These are phyloP conservation scores for Diaporthe humulicola DNA, from an alignment of 2,329 filamentous ascomycete genomes.

Conservation along the genomic window DNA sequence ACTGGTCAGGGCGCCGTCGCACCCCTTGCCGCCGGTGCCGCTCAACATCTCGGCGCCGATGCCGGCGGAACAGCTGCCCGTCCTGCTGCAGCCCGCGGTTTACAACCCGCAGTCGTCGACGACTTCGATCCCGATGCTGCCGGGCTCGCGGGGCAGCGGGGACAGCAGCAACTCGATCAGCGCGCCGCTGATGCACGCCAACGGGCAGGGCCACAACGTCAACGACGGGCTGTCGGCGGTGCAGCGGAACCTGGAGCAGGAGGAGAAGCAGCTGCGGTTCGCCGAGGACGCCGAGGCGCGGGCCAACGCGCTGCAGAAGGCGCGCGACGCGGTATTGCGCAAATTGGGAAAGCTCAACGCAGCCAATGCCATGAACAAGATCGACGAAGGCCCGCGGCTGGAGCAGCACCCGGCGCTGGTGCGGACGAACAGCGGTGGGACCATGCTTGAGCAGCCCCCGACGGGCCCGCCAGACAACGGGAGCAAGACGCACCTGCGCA, in stretches of 20 bases:
- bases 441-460: slow-evolving; percentile 10
- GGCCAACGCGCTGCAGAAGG: slow-evolving; percentile 67
- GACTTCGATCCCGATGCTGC: slow-evolving; percentile 39
- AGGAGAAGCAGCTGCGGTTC: slow-evolving; percentile 67
- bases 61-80: slow-evolving; percentile 61
- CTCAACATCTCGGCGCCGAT: slow-evolving; percentile 64
- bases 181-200: slow-evolving; percentile 8
- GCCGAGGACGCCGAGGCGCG: slow-evolving; percentile 70
- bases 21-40: slow-evolving; percentile 38
- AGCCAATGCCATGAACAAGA: slow-evolving; percentile 27
- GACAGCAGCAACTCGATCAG: slow-evolving; percentile 26
- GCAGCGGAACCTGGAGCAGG: slow-evolving; percentile 69
- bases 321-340: slow-evolving; percentile 71
- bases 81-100: slow-evolving; percentile 68
- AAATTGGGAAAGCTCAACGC: slow-evolving; percentile 63
- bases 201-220: slow-evolving; percentile 42
- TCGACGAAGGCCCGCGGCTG: slow-evolving; percentile 34
- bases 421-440: slow-evolving; percentile 11
- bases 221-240: slow-evolving; percentile 67
- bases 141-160: slow-evolving; percentile 28
- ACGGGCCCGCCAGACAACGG: slow-evolving; percentile 32
- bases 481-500: slow-evolving; percentile 38
- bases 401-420: slow-evolving; percentile 47
- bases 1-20: slow-evolving; percentile 33
- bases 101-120: slow-evolving; percentile 60